These are phyloP conservation scores for Blastobotrys chiropterorum DNA, from an alignment of 805 yeast genomes.

Conservation along the genomic window DNA sequence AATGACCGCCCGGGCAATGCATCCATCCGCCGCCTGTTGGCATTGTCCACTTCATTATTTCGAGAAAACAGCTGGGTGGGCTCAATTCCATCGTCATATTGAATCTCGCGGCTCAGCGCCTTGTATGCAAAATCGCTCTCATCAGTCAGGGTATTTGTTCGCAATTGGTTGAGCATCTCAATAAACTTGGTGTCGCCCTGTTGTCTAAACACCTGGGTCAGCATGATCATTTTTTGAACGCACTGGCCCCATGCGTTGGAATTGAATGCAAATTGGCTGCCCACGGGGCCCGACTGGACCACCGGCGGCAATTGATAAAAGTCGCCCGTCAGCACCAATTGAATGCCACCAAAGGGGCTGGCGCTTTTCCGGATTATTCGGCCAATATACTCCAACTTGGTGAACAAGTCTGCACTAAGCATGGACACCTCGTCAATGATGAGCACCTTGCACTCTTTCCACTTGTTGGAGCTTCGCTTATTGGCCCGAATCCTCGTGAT, in stretches of 20 bases:
- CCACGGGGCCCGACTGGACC: constrained; percentile 27
- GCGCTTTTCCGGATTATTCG: constrained; percentile 42
- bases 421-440: constrained; percentile 90
- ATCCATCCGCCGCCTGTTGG: constrained; percentile 53
- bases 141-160: constrained; percentile 59
- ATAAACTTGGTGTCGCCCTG: constrained; percentile 60
- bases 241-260: constrained; percentile 62
- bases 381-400: constrained; percentile 67
- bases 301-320: constrained; percentile 96
- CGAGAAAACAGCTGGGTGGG: constrained; percentile 90
- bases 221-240: constrained; percentile 54
- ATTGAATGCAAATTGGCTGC: constrained; percentile 54
- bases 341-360: constrained; percentile 86
- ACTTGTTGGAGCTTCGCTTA: constrained; percentile 34
- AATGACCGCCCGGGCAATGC: constrained; percentile 43
- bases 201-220: constrained; percentile 82
- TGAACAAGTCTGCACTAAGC: constrained; percentile 74
- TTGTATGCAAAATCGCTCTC: constrained; percentile 44
- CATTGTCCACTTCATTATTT: constrained; percentile 69
- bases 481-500: constrained; percentile 40
- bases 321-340: constrained; percentile 83
- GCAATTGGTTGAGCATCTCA: constrained; percentile 71
- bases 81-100: constrained; percentile 67
- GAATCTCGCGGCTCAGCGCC: constrained; percentile 44
- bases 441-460: constrained; percentile 64